Evolutionary conservation across 2,329 filamentous ascomycete genomes (phyloP).

Genomic region (Corinectria fuckeliana): DNA sequence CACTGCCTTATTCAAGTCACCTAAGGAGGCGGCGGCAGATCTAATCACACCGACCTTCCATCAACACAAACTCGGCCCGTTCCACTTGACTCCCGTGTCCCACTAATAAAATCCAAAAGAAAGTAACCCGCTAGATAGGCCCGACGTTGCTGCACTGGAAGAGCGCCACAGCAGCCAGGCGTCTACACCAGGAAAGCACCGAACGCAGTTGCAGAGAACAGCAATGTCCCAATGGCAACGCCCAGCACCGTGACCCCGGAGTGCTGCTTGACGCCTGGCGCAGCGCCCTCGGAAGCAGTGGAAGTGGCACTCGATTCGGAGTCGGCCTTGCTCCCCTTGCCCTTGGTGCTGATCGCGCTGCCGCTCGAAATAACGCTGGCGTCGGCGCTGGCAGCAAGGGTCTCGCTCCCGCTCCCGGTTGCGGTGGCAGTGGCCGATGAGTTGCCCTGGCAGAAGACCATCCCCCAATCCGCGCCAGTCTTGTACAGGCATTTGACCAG

Average conservation of each 20-base stretch:
- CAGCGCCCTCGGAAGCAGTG: slow-evolving; percentile 13
- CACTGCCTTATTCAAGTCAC: background rate
- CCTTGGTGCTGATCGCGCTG: slow-evolving; percentile 9
- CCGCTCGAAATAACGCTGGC: slow-evolving; percentile 37
- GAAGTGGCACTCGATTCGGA: background rate
- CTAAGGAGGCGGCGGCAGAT: background rate
- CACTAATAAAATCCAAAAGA: background rate
- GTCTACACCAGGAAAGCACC: slow-evolving; percentile 22
- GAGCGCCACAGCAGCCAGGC: too few species aligned
- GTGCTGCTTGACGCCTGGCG: background rate
- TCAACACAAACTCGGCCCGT: background rate
- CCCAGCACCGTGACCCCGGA: slow-evolving; percentile 36
- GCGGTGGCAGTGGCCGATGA: slow-evolving; percentile 49
- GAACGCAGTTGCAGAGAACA: slow-evolving; percentile 39
- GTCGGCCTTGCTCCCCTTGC: background rate
- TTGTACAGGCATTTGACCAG: slow-evolving; percentile 46
- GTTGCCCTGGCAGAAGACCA: slow-evolving; percentile 52
- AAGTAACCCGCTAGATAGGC: background rate
- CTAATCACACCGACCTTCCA: background rate
- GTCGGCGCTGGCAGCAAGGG: slow-evolving; percentile 36
- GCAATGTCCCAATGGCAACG: slow-evolving; percentile 40
- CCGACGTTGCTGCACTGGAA: too few species aligned
- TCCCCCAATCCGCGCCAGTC: slow-evolving; percentile 43
- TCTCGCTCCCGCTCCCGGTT: slow-evolving; percentile 27
- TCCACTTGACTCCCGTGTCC: background rate